Evolutionary conservation across 176 grass and related monocot genomes (phyloP).

Genomic region (Saccharum spontaneum): DNA sequence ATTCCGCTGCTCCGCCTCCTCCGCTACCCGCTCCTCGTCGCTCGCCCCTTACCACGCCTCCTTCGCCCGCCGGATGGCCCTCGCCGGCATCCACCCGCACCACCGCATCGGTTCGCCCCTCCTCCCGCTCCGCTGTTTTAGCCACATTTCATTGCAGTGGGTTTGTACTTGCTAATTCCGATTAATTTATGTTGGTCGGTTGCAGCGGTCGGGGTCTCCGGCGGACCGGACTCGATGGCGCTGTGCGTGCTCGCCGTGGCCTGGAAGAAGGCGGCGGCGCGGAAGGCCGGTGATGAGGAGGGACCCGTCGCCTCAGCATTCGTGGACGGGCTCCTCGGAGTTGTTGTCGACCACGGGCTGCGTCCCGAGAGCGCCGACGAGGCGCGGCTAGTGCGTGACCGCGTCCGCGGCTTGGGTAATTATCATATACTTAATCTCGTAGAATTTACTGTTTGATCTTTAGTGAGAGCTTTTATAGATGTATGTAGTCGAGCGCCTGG

Average conservation of each 20-base stretch:
- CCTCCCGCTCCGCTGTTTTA: not conserved
- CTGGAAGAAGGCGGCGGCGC: slow-evolving; percentile 58
- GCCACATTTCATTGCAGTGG: too few relatives aligned
- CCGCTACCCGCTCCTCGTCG: not conserved
- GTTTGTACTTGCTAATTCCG: not conserved
- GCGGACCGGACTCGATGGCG: slow-evolving; percentile 92
- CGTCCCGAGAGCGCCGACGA: slow-evolving; percentile 76
- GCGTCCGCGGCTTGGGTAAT: slow-evolving; percentile 76
- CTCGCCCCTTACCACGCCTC: slow-evolving; percentile 48
- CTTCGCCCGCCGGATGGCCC: slow-evolving; percentile 75
- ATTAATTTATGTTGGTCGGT: not conserved
- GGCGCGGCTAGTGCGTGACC: slow-evolving; percentile 60
- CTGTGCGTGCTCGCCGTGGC: slow-evolving; percentile 69
- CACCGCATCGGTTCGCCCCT: slow-evolving; percentile 63
- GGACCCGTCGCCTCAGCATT: not conserved
- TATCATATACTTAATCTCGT: not conserved
- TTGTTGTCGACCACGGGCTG: slow-evolving; percentile 81
- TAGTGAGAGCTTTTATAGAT: not conserved
- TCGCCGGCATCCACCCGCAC: slow-evolving; percentile 80
- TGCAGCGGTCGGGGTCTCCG: slow-evolving; percentile 81
- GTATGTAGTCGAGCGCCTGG: not conserved
- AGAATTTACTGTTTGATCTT: not conserved
- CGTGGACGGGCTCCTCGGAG: slow-evolving; percentile 74
- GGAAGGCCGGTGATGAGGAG: slow-evolving; percentile 26
- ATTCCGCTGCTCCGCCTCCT: slow-evolving; percentile 10